phyloP scores from a whole-genome alignment of 2,329 filamentous ascomycete species.

The Endoconidiophora laricicola region DNA sequence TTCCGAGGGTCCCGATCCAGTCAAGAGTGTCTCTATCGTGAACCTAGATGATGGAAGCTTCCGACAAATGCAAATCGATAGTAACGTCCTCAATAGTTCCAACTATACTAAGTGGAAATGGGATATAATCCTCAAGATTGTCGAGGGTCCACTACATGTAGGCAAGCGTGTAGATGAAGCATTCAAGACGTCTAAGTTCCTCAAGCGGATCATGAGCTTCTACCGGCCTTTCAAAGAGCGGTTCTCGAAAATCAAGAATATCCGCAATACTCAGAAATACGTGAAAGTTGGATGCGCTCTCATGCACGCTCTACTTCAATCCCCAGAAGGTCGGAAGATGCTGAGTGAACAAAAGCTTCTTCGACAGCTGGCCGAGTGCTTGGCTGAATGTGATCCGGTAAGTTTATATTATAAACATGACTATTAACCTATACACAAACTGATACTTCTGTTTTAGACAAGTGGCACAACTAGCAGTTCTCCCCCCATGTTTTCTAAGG shows the following conservation, averaged over 20 bases:
- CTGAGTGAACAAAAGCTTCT: constrained; percentile 83
- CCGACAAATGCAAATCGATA: constrained; percentile 53
- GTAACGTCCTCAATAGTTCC: constrained; percentile 70
- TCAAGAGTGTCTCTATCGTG: constrained; percentile 18
- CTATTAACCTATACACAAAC: neutral
- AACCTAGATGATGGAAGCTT: constrained; percentile 42
- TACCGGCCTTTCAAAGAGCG: constrained; percentile 94
- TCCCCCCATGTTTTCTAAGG: constrained; percentile 72
- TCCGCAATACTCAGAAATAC: constrained; percentile 86
- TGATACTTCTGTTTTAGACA: constrained; percentile 26
- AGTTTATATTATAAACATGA: constrained; percentile 16
- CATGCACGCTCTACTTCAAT: constrained; percentile 73
- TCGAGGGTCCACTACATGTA: constrained; percentile 82
- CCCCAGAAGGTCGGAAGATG: constrained; percentile 67
- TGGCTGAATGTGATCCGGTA: constrained; percentile 87
- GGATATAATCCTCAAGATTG: constrained; percentile 77
- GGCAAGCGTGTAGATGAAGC: constrained; percentile 88
- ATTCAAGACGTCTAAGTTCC: constrained; percentile 86
- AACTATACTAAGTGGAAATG: constrained; percentile 96
- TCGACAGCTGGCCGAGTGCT: constrained; percentile 83
- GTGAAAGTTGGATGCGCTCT: constrained; percentile 77
- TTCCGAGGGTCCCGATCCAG: constrained; percentile 38
- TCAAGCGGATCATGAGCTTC: constrained; percentile 87
- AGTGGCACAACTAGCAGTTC: constrained; percentile 63
- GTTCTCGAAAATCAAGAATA: constrained; percentile 80